Conservation (phyloP, 208 protist genomes). For the Jaenimonas drosophilae region DNA sequence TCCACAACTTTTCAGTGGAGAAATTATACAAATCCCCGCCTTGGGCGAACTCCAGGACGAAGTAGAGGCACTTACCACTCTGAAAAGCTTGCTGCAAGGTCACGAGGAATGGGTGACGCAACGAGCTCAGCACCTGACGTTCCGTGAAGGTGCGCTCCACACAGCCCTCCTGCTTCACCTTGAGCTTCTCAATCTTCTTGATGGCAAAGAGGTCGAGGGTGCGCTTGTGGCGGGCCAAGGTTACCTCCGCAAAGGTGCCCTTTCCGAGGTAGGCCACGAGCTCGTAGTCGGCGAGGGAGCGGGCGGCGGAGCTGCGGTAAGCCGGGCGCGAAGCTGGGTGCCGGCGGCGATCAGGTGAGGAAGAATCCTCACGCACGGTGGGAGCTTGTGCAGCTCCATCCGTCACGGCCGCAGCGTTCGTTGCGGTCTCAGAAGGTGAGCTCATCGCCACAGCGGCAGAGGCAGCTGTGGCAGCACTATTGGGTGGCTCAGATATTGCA, state of each 20-base stretch:
- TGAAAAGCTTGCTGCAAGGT: slow-evolving; percentile 76
- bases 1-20: slow-evolving; percentile 48
- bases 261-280: slow-evolving; percentile 76
- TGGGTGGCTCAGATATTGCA: too few species aligned
- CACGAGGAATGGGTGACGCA: slow-evolving; percentile 78
- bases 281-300: slow-evolving; percentile 78
- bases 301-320: slow-evolving; percentile 52
- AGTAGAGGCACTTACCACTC: slow-evolving; percentile 70
- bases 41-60: slow-evolving; percentile 79
- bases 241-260: slow-evolving; percentile 83
- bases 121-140: slow-evolving; percentile 61
- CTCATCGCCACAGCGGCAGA: too few species aligned
- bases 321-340: neutral
- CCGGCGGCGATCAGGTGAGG: neutral
- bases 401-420: too few species aligned
- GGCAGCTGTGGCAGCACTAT: too few species aligned
- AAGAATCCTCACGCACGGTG: neutral
- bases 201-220: slow-evolving; percentile 67
- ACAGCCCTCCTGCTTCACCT: slow-evolving; percentile 68
- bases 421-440: too few species aligned
- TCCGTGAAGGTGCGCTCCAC: slow-evolving; percentile 82
- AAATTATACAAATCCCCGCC: slow-evolving; percentile 81
- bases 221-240: slow-evolving; percentile 56
- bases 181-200: slow-evolving; percentile 83
- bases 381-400: too few species aligned